Evolutionary conservation across 331 rosid species (phyloP).

Genomic region (Phaseolus coccineus): DNA sequence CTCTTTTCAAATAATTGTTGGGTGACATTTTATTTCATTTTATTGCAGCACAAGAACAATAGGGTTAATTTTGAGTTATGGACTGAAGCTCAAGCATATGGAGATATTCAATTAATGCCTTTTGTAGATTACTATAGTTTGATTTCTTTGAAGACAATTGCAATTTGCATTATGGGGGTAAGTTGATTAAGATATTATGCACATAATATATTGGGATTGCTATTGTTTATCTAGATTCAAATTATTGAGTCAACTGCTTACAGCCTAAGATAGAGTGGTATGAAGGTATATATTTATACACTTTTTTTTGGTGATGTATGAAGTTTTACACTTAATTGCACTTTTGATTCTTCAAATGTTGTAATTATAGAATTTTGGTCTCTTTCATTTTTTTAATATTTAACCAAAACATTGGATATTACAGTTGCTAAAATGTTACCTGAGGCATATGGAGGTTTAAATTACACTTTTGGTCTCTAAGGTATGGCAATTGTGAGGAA

Average conservation of each 20-base stretch:
- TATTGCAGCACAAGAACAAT: constrained; percentile 80
- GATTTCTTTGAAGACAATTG: constrained; percentile 87
- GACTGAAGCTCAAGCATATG: constrained; percentile 90
- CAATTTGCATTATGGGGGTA: constrained; percentile 92
- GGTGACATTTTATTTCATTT: constrained; percentile 39
- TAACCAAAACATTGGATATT: no score
- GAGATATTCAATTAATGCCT: constrained; percentile 93
- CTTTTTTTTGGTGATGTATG: neutral
- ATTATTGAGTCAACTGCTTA: constrained; percentile 1
- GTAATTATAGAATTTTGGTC: neutral
- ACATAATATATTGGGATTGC: constrained; percentile 28
- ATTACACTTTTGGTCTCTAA: no score
- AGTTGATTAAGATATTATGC: constrained; percentile 35
- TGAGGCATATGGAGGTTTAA: no score
- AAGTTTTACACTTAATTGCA: neutral
- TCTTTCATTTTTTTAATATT: neutral
- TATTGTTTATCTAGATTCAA: constrained; percentile 28
- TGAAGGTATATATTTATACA: no score
- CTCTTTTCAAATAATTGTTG: constrained; percentile 5
- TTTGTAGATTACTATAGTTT: constrained; percentile 93
- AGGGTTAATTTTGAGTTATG: constrained; percentile 83
- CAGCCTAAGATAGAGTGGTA: constrained; percentile 6
- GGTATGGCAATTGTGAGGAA: no score
- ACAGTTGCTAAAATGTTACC: no score
- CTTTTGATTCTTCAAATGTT: neutral